Conservation (phyloP, 805 yeast species). For the Starmerella cellae region DNA sequence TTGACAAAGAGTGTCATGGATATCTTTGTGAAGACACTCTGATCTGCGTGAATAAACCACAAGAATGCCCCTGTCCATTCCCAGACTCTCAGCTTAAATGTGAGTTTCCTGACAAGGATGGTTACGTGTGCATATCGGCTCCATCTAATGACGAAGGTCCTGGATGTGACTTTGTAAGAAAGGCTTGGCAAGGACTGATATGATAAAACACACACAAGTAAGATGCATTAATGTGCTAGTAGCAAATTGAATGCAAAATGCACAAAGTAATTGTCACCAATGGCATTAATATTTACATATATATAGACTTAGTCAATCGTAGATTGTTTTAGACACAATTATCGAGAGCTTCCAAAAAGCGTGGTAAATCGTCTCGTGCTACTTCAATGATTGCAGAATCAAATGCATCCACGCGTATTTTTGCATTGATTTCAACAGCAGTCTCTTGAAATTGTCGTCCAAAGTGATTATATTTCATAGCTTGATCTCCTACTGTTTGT, state of each 20-base stretch:
- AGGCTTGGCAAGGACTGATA: constrained; percentile 45
- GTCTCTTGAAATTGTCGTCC: constrained; percentile 85
- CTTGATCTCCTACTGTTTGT: constrained; percentile 15
- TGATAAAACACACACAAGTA: too few relatives aligned
- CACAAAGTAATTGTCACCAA: too few relatives aligned
- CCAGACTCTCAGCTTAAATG: constrained; percentile 79
- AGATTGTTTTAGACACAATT: too few relatives aligned
- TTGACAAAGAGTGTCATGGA: constrained; percentile 38
- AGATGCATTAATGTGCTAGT: background rate
- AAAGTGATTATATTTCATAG: constrained; percentile 45
- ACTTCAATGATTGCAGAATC: constrained; percentile 90
- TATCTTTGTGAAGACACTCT: constrained; percentile 78
- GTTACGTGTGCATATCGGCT: constrained; percentile 70
- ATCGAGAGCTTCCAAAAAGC: constrained; percentile 75
- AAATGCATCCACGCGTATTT: constrained; percentile 83
- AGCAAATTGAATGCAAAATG: background rate
- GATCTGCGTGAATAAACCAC: constrained; percentile 53
- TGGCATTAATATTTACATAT: background rate
- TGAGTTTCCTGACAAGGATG: constrained; percentile 49
- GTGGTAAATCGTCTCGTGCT: constrained; percentile 70
- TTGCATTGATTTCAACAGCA: constrained; percentile 72
- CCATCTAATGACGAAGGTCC: constrained; percentile 43
- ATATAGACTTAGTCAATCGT: too few relatives aligned
- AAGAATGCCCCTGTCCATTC: constrained; percentile 82
- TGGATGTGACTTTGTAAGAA: constrained; percentile 75